Base-by-base conservation (phyloP, 352 stramenopile species). In the Globisporangium cederbergense region DNA sequence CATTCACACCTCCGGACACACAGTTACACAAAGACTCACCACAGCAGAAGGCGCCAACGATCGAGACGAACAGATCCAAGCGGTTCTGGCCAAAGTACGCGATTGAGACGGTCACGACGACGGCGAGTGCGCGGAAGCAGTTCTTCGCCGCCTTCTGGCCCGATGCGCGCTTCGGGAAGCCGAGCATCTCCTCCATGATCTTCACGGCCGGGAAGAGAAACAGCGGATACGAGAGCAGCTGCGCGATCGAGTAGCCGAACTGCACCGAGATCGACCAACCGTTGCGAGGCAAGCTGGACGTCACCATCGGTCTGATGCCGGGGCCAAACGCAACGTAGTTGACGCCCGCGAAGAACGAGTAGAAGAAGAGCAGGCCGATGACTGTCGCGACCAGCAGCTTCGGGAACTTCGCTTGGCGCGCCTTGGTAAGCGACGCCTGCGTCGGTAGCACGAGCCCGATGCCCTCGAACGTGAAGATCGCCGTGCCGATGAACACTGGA, bases 101-200 rank as follows among this genome's bases (percentile, higher is more conserved):
- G 51, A 93, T 76, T 16, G 68, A 73, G 34, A 92, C 68, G 1
- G 83, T 92, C 9, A 68, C 79, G 34, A 91, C 57, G n/a, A 93
- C 85, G 40, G 71, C 67, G n/a, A 89, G 56, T 16, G 78, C 77
- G 42, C 85, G 81, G 58, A 93, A 86, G 40, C 71, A 78, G 55
- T 93, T 93, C 68, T 93, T 93, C 36, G 79, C 75, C 20, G 85
- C 49, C 65, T 93, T 93, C 45, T 86, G 70, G 0, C 83, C 83
- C 2, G 81, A 91, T 40, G 79, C 77, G 38, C 80, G 85, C 32
- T 63, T 74, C 1, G 79, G 81, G 54, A 93, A 93, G 10, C 83
- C 83, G 13, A 93, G 46, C 79, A 91, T 90, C 60, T 93, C 85
- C 58, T 94, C 85, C 68, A 92, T 82, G 52, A 94, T 94, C 71